A percentile compares a stretch with the other conserved stretches of the same genome.
phyloP scores from a whole-genome alignment of 768 basidiomycete genomes.

The Dentipellis fragilis region DNA sequence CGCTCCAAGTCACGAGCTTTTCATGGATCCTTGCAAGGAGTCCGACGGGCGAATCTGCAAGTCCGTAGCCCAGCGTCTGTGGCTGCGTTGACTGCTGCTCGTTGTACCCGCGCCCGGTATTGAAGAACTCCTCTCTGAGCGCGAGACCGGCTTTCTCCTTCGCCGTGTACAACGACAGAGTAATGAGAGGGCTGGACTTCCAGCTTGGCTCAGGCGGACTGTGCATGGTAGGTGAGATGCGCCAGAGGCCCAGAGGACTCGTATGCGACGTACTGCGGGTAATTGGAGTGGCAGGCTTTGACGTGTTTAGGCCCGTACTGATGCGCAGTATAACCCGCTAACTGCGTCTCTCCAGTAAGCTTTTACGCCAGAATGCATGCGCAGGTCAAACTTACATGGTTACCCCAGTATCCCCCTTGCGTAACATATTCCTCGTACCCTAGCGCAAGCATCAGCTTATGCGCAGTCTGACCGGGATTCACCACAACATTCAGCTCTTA shows the following conservation, averaged over 20 bases:
- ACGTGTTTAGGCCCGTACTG: constrained; percentile 30
- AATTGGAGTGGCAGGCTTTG: constrained; percentile 47
- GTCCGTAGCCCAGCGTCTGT: constrained; percentile 34
- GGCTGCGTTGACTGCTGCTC: constrained; percentile 22
- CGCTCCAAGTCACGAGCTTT: constrained; percentile 24
- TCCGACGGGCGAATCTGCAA: constrained; percentile 49
- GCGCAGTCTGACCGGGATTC: neutral
- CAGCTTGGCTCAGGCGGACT: constrained; percentile 2
- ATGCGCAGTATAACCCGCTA: neutral
- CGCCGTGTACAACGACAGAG: constrained; percentile 20
- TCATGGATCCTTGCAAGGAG: constrained; percentile 30
- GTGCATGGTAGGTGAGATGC: constrained; percentile 1
- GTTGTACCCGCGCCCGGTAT: constrained; percentile 23
- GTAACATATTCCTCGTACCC: constrained; percentile 26
- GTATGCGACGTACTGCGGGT: constrained; percentile 26
- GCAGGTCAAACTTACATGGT: neutral
- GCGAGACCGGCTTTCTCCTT: constrained; percentile 18
- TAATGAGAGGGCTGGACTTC: constrained; percentile 17
- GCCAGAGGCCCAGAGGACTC: too few species aligned
- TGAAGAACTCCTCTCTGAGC: constrained; percentile 13
- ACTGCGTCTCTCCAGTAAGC: neutral
- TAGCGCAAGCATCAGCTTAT: constrained; percentile 22
- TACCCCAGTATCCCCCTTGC: constrained; percentile 42
- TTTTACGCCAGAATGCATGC: too few species aligned
- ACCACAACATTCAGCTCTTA: neutral